Conservation (phyloP, 75 land plant species). For the Selaginella tamariscina region DNA sequence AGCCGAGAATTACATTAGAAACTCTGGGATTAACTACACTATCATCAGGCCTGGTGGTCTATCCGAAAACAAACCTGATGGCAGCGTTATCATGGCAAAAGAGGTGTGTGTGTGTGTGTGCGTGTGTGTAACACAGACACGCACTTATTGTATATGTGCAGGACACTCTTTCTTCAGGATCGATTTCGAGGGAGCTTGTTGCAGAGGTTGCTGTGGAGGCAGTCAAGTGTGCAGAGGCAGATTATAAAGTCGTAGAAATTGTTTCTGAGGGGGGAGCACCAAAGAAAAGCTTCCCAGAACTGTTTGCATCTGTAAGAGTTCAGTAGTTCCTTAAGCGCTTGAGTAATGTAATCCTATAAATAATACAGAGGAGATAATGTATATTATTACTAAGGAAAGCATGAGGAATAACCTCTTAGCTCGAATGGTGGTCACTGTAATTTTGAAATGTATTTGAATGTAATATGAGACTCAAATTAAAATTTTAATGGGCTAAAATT, state of each 20-base stretch:
- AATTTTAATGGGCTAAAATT: no score
- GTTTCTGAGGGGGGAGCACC: conserved; percentile 53
- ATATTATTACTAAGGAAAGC: no score
- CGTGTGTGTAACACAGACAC: background rate
- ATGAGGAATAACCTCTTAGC: no score
- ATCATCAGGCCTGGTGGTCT: conserved; percentile 91
- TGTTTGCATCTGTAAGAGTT: no score
- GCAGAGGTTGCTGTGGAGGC: conserved; percentile 82
- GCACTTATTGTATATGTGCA: conserved; percentile 11
- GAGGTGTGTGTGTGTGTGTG: conserved; percentile 38
- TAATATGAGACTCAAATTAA: no score
- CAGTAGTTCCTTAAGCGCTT: no score
- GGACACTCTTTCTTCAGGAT: conserved; percentile 76
- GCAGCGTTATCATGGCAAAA: conserved; percentile 53
- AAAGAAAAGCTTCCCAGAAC: conserved; percentile 41
- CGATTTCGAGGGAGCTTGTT: conserved; percentile 77
- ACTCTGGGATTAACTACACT: conserved; percentile 81
- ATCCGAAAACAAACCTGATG: conserved; percentile 62
- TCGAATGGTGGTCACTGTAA: no score
- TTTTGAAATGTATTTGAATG: no score
- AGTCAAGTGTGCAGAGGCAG: conserved; percentile 49
- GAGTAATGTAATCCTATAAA: no score
- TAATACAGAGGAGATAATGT: no score
- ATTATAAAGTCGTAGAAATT: conserved; percentile 82
- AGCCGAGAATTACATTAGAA: conserved; percentile 73